Evolutionary conservation across 495 filamentous ascomycete species (phyloP).

Genomic region (Penicillium psychrofluorescens): DNA sequence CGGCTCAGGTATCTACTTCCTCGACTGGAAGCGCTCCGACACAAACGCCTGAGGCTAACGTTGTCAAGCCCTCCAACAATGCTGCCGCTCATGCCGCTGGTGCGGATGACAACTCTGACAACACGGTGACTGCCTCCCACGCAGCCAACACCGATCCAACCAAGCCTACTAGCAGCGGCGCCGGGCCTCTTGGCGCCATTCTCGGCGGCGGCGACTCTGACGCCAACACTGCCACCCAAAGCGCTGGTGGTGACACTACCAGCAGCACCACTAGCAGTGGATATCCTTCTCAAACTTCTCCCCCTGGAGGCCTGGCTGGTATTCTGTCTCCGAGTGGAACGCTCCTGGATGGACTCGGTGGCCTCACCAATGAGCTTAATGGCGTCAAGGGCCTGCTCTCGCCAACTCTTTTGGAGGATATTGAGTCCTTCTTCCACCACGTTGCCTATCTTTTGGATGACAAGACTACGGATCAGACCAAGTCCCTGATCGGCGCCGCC

Average conservation of each 20-base stretch:
- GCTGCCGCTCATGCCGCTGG: not conserved
- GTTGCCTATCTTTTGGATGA: conserved; percentile 38
- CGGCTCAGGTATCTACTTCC: conserved; percentile 10
- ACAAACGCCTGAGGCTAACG: conserved; percentile 6
- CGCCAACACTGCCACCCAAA: not conserved
- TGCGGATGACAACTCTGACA: no score
- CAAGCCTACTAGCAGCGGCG: no score
- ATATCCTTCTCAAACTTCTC: not conserved
- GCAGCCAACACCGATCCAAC: no score
- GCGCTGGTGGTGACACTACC: not conserved
- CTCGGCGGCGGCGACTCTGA: no score
- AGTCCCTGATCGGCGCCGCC: conserved; percentile 21
- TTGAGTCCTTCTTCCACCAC: conserved; percentile 41
- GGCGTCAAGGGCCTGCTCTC: conserved; percentile 35
- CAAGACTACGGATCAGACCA: conserved; percentile 29
- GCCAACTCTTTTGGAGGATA: conserved; percentile 27
- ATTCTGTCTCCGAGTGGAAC: conserved; percentile 7
- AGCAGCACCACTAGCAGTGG: not conserved
- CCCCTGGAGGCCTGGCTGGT: not conserved
- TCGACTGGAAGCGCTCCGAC: conserved; percentile 4
- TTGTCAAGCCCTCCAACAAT: conserved; percentile 3
- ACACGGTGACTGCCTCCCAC: no score
- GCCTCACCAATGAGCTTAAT: conserved; percentile 32
- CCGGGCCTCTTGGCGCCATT: no score
- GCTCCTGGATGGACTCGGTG: conserved; percentile 15